A percentile compares a stretch with the other conserved stretches of the same genome.
These are phyloP conservation scores for Tetracladium setigerum DNA, from an alignment of 495 filamentous ascomycete genomes.

Conservation along the genomic window DNA sequence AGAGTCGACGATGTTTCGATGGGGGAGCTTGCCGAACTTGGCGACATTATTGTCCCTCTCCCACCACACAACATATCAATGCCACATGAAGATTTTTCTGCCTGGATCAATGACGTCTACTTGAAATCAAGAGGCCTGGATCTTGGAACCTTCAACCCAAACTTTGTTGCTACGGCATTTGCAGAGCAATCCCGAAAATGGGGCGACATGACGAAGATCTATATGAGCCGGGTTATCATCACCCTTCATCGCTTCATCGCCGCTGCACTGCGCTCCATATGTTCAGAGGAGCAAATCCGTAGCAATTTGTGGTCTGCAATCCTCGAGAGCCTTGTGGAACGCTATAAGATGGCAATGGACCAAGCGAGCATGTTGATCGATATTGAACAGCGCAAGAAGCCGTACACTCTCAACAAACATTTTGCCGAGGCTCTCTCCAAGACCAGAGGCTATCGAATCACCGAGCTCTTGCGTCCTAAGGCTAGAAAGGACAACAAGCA, in stretches of 20 bases:
- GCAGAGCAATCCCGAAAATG: conserved; percentile 20
- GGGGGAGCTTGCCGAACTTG: conserved; percentile 10
- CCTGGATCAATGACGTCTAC: conserved; percentile 18
- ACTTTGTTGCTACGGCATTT: conserved; percentile 14
- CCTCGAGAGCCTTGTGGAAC: conserved; percentile 11
- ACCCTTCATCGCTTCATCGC: conserved; percentile 18
- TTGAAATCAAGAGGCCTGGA: conserved; percentile 21
- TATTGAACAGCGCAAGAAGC: conserved; percentile 14
- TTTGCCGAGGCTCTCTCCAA: conserved; percentile 12
- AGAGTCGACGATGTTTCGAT: conserved; percentile 3
- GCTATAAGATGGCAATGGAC: conserved; percentile 12
- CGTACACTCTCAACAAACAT: conserved; percentile 8
- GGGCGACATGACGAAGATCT: conserved; percentile 11
- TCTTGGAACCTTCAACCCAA: conserved; percentile 18
- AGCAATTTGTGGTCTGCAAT: conserved; percentile 8
- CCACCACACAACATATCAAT: conserved; percentile 6
- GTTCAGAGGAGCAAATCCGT: conserved; percentile 10
- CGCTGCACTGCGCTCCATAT: conserved; percentile 8
- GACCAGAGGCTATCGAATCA: conserved; percentile 4
- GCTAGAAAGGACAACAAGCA: conserved; percentile 10
- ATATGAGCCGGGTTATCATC: conserved; percentile 16
- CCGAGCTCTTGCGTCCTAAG: conserved; percentile 10
- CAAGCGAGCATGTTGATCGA: conserved; percentile 15
- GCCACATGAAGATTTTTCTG: conserved; percentile 9
- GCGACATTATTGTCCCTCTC: conserved; percentile 9